Percentiles rank a stretch among this genome's conserved stretches.
Conservation (phyloP, 2,329 filamentous ascomycete species). For the Hypocrella siamensis region DNA sequence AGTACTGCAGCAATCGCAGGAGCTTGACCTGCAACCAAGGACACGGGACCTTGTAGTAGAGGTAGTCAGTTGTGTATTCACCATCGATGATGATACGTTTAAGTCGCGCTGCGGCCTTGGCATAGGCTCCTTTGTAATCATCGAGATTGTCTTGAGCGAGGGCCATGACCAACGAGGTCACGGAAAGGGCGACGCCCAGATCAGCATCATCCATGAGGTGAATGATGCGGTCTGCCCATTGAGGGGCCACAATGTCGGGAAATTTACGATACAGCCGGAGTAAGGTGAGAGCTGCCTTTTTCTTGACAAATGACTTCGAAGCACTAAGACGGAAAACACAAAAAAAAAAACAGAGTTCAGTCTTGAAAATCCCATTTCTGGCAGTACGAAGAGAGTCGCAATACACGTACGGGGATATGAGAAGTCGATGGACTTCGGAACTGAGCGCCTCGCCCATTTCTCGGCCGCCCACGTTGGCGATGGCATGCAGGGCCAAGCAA, state of each 20-base stretch:
- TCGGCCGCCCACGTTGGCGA: slow-evolving; percentile 89
- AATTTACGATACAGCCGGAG: slow-evolving; percentile 89
- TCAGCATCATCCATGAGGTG: slow-evolving; percentile 97
- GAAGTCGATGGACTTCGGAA: slow-evolving; percentile 75
- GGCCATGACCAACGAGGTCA: slow-evolving; percentile 90
- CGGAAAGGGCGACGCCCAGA: slow-evolving; percentile 84
- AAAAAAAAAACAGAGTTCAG: background rate
- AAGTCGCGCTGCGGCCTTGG: slow-evolving; percentile 78
- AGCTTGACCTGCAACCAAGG: slow-evolving; percentile 98
- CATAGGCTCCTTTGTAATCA: slow-evolving; percentile 84
- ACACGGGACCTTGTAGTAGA: slow-evolving; percentile 99
- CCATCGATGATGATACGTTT: slow-evolving; percentile 84
- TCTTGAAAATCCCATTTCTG: background rate
- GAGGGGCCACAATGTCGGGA: slow-evolving; percentile 81
- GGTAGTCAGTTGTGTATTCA: slow-evolving; percentile 79
- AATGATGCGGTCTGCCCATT: slow-evolving; percentile 96
- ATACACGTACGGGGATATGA: slow-evolving; percentile 75
- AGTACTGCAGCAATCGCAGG: slow-evolving; percentile 83
- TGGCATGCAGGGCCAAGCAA: slow-evolving; percentile 88
- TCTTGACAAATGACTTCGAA: slow-evolving; percentile 97
- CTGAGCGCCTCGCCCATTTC: slow-evolving; percentile 96
- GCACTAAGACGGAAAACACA: slow-evolving; percentile 19
- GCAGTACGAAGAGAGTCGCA: background rate
- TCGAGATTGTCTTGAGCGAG: slow-evolving; percentile 89
- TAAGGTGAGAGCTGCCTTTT: slow-evolving; percentile 90